Evolutionary conservation across 2,329 filamentous ascomycete species (phyloP).

Genomic region (Fusarium buharicum): DNA sequence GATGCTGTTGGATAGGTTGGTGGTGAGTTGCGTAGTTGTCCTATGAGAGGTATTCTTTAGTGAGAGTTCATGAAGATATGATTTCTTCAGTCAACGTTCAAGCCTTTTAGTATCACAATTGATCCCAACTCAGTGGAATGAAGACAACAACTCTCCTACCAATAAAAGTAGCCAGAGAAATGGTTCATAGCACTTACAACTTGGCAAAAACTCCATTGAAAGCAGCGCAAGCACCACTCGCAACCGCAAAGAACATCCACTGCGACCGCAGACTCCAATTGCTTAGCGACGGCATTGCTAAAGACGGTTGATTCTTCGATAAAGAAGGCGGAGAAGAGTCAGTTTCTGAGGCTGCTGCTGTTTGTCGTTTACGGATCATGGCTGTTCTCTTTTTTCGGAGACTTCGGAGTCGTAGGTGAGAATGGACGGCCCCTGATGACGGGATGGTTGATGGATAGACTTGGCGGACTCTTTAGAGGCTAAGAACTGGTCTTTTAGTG

Average conservation of each 20-base stretch:
- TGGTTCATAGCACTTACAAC: conserved; percentile 64
- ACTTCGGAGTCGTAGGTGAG: conserved; percentile 27
- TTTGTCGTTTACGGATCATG: conserved; percentile 48
- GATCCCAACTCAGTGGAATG: no score
- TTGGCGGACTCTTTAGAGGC: conserved; percentile 29
- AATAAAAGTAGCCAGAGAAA: no score
- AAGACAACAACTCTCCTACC: no score
- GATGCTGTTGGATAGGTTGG: conserved; percentile 58
- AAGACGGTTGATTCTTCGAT: conserved; percentile 8
- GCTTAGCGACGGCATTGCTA: conserved; percentile 18
- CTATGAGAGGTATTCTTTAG: conserved; percentile 47
- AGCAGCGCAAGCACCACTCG: conserved; percentile 80
- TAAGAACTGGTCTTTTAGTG: conserved; percentile 33
- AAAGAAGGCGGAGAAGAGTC: conserved; percentile 1
- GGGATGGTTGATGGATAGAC: conserved; percentile 29
- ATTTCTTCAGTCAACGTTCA: neutral
- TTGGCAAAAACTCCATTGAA: conserved; percentile 88
- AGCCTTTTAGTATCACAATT: no score
- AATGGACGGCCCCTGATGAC: conserved; percentile 27
- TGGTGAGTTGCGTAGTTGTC: conserved; percentile 67
- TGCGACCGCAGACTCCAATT: conserved; percentile 53
- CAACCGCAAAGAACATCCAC: conserved; percentile 76
- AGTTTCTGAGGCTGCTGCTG: conserved; percentile 18
- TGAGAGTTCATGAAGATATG: neutral
- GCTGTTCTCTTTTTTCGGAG: conserved; percentile 20